Conservation (phyloP, 768 basidiomycete species). For the Ephemerocybe angulata region DNA sequence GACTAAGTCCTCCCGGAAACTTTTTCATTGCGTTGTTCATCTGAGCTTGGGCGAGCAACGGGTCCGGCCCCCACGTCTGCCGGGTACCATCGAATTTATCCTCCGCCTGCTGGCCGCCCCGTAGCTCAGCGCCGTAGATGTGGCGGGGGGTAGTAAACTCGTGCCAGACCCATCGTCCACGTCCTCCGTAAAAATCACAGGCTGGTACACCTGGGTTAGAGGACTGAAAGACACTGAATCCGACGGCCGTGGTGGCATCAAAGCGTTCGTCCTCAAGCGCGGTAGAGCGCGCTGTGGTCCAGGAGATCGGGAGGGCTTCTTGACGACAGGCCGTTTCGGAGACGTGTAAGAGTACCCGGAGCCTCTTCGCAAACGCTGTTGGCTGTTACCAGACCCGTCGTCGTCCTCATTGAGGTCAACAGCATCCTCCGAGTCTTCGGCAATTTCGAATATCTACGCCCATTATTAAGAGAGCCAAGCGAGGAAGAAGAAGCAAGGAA, state of each 20-base stretch:
- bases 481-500: neutral
- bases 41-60: slow-evolving; percentile 10
- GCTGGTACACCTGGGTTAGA: slow-evolving; percentile 72
- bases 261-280: slow-evolving; percentile 42
- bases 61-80: slow-evolving; percentile 13
- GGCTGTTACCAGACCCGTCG: slow-evolving; percentile 14
- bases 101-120: slow-evolving; percentile 43
- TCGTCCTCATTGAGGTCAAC: slow-evolving; percentile 46
- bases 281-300: slow-evolving; percentile 22
- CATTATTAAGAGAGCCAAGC: neutral
- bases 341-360: slow-evolving; percentile 1
- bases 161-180: slow-evolving; percentile 15
- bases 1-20: slow-evolving; percentile 5
- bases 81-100: slow-evolving; percentile 22
- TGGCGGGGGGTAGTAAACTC: slow-evolving; percentile 2
- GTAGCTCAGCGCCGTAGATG: slow-evolving; percentile 35
- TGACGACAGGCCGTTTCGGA: neutral
- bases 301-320: slow-evolving; percentile 10
- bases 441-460: slow-evolving; percentile 72
- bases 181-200: slow-evolving; percentile 53
- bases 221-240: slow-evolving; percentile 49
- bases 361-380: slow-evolving; percentile 10
- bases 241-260: slow-evolving; percentile 34
- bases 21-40: slow-evolving; percentile 11
- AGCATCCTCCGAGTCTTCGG: slow-evolving; percentile 61